Base-by-base conservation (phyloP, 345 rosid species). In the Hibiscus syriacus region DNA sequence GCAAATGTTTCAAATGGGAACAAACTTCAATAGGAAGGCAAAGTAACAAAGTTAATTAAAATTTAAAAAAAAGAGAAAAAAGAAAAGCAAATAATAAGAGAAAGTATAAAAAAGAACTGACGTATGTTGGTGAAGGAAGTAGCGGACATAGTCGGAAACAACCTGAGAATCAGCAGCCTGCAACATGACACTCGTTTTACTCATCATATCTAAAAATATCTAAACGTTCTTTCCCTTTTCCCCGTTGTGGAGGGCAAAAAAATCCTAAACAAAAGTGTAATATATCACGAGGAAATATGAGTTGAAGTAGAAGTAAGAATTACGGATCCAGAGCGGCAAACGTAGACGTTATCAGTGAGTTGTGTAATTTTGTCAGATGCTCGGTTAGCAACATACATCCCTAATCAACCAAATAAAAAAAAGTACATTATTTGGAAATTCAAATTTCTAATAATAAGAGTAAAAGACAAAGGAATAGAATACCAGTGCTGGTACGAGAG, bases 291-390 rank as follows among this genome's bases (percentile, higher is more conserved):
- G 22, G 52, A 16, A n/a, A n/a, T 6, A n/a, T 16, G 41, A n/a
- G 16, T 53, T 54, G n/a, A 54, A 54, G 8, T 39, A 20, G 14
- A 22, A 58, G 10, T 12, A 56, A 46, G 53, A 36, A 62, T 3
- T 87, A 94, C 99, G 87, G 99, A 94, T 94, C 99, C 99, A 50
- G 99, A 94, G 68, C 99, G 98, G 79, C 99, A 94, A 45, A 89
- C 76, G 61, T 92, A 94, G 72, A 94, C 98, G 70, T 89, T 94
- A 27, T 94, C 99, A 0, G 99, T 90, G 38, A 94, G 93, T 78
- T 92, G 86, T 6, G 97, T 92, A 54, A 94, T 94, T 72, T 94
- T 94, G 64, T 94, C 99, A 0, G 97, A 92, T 19, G 99, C 99
- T 27, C 99, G 84, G 43, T 94, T 94, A 23, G 99, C 98, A 2